phyloP scores from a whole-genome alignment of 805 yeast species.

The Yamadazyma laniorum region DNA sequence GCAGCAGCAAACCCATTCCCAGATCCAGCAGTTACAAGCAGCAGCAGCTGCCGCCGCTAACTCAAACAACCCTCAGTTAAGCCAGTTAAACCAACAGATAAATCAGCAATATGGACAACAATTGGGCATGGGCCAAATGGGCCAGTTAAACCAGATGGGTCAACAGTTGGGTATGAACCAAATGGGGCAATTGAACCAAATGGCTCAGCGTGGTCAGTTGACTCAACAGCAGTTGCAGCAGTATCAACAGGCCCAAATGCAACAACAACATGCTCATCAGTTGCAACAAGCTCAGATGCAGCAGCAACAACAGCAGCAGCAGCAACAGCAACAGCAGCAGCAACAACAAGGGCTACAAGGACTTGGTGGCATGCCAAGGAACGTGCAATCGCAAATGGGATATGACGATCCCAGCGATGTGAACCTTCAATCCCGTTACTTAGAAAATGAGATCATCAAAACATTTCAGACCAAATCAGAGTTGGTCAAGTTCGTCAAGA shows the following conservation, averaged over 20 bases:
- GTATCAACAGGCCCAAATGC: slow-evolving; percentile 15
- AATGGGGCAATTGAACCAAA: slow-evolving; percentile 1
- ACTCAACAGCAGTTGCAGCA: slow-evolving; percentile 13
- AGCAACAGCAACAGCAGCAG: slow-evolving; percentile 13
- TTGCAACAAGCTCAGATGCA: slow-evolving; percentile 12
- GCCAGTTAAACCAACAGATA: slow-evolving; percentile 19
- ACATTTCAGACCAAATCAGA: slow-evolving; percentile 27
- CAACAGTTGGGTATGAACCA: background rate
- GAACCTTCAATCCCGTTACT: slow-evolving; percentile 23
- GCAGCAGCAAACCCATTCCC: slow-evolving; percentile 14
- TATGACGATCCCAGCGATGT: slow-evolving; percentile 15
- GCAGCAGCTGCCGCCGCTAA: slow-evolving; percentile 16
- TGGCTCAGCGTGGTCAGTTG: background rate
- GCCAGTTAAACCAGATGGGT: slow-evolving; percentile 2
- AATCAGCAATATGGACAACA: slow-evolving; percentile 5
- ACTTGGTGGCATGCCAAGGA: slow-evolving; percentile 6
- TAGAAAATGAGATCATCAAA: slow-evolving; percentile 32
- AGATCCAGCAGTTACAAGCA: slow-evolving; percentile 17
- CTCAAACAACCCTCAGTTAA: slow-evolving; percentile 14
- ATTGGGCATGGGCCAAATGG: slow-evolving; percentile 6
- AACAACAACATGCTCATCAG: slow-evolving; percentile 17
- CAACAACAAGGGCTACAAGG: slow-evolving; percentile 13
- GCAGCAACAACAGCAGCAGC: slow-evolving; percentile 17
- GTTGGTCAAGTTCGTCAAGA: slow-evolving; percentile 35
- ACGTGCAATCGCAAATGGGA: slow-evolving; percentile 6